Evolutionary conservation across 179 eudicot genomes (phyloP), one percentile per base, ranked within the genome.

Genomic region (Beta corolliflora): DNA sequence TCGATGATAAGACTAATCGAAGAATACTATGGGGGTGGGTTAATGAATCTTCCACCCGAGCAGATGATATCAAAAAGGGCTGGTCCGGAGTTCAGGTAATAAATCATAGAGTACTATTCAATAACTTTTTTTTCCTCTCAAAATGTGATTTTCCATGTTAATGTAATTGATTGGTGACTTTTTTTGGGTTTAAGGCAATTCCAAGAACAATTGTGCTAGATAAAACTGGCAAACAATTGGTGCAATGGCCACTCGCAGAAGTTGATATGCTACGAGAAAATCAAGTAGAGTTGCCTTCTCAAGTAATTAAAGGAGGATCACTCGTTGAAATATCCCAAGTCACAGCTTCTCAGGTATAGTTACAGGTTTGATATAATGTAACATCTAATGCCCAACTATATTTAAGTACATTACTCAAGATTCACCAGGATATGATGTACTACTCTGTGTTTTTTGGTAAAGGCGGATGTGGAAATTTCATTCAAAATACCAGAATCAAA

Each of bases 191-290:
- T 58, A 72, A 94, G 95, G 85, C 85, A 23, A 81, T 94, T 68
- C 98, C 98, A 19, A 91, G 94, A 77, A 87, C 80, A 11, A 29
- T 93, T 25, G 85, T 84, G 84, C 90, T 91, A 5, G 91, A 91
- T 64, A 82, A 86, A 56, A 76, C 83, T 7, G 91, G 93, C 8
- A 89, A 87, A 21, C 94, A 94, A 23, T 78, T 94, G 79, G 81
- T 89, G 31, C 92, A 86, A 79, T 93, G 98, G 98, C 97, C 97
- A 10, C 53, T 94, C 50, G 25, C 66, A 21, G 98, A 93, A 81
- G 79, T 91, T 9, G 91, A 94, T 61, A 82, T 16, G 8, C 68
- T 91, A 29, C 77, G 95, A 52, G 71, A 29, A 50, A 86, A 88
- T 23, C 77, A 36, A 83, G 89, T 90, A 19, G 67, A 53, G 48